Base-by-base conservation (phyloP, 441 rosid genomes). In the Pelargonium cotyledonis region DNA sequence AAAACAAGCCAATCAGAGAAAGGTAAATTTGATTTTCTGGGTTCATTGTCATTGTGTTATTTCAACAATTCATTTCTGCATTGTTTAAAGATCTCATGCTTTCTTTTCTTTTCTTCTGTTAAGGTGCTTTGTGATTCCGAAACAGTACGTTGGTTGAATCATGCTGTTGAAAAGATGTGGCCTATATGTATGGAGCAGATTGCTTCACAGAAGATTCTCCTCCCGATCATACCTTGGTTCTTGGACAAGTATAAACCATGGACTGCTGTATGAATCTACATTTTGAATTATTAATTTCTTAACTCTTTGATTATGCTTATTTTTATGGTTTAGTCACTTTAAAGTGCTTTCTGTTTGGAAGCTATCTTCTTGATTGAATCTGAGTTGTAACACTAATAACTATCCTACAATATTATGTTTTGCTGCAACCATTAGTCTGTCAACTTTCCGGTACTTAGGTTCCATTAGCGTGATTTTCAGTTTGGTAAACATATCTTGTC, bases 161-260 rank as follows among this genome's bases (percentile, higher is more conserved):
- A 91, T 70, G 88, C 94, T 0, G 76, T 87, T 26, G 96, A 88
- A 80, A 88, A 85, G 83, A 87, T 91, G 66, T 94, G 99, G 99
- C 96, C 97, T 2, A 76, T 94, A 44, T 90, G 96, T 73, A 81
- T 94, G 96, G 97, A 94, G 72, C 89, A 83, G 68, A 91, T 94
- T 71, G 85, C 85, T 38, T 91, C 99, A 0, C 96, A 94, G 82
- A 90, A 86, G 82, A 81, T 94, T 79, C 84, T 94, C 76, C 90
- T 86, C 61, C 97, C 97, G 1, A 88, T 94, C 68, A 85, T 90
- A 66, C 99, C 96, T 74, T 94, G 97, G 99, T 94, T 94, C 88
- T 66, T 94, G 79, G 88, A 87, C 16, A 94, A 91, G 84, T 95
- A 89, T 80, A 90, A 88, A 78, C 99, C 99, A 0, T 91, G 99